Evolutionary conservation across 2,329 filamentous ascomycete species (phyloP).

Genomic region (Lachnellula subtilissima): DNA sequence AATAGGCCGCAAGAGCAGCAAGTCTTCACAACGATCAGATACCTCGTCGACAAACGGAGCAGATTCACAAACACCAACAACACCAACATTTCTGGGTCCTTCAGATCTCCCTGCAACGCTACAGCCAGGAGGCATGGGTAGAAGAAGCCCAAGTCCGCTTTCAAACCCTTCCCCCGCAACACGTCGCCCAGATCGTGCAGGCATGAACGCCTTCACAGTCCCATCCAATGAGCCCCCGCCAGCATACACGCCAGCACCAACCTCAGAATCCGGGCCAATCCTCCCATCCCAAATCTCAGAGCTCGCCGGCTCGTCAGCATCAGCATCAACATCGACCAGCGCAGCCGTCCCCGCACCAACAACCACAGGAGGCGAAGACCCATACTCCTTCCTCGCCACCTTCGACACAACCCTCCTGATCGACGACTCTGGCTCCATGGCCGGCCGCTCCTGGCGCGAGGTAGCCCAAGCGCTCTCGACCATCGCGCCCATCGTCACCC

Average conservation of each 20-base stretch:
- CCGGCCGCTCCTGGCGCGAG: slow-evolving; percentile 69
- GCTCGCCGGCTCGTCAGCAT: slow-evolving; percentile 26
- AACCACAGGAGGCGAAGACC: slow-evolving; percentile 51
- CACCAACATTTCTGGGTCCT: slow-evolving; percentile 1
- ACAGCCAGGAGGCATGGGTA: not conserved
- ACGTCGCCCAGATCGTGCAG: slow-evolving; percentile 25
- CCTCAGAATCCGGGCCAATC: slow-evolving; percentile 12
- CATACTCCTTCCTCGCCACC: slow-evolving; percentile 67
- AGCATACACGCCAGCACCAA: slow-evolving; percentile 27
- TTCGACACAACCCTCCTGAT: slow-evolving; percentile 91
- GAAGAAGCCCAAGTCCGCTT: slow-evolving; percentile 12
- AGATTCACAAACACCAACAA: not conserved
- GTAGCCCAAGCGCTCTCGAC: slow-evolving; percentile 62
- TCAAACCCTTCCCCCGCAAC: slow-evolving; percentile 24
- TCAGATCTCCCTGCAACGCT: not conserved
- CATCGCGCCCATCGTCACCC: slow-evolving; percentile 78
- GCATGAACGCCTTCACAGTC: slow-evolving; percentile 29
- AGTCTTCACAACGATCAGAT: slow-evolving; percentile 6
- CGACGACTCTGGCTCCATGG: slow-evolving; percentile 89
- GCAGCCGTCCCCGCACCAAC: slow-evolving; percentile 15
- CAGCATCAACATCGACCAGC: slow-evolving; percentile 38
- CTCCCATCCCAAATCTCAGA: slow-evolving; percentile 6
- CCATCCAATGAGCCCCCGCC: slow-evolving; percentile 30
- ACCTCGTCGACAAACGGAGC: slow-evolving; percentile 3
- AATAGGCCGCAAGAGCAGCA: slow-evolving; percentile 18